Conservation (phyloP, 305 asterid species). For the Solanum hybrid region DNA sequence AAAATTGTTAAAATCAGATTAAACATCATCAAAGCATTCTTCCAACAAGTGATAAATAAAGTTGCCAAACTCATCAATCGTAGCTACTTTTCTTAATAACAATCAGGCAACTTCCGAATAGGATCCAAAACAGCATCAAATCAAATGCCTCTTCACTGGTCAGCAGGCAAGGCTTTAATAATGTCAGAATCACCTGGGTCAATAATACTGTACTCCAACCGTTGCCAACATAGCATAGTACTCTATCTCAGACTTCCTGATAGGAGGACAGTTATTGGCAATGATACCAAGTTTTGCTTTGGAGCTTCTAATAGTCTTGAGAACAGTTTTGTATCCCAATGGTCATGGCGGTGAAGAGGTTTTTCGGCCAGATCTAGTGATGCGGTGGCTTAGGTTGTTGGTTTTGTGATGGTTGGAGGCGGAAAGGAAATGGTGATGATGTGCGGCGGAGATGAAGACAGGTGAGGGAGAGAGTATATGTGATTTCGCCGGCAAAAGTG, state of each 20-base stretch:
- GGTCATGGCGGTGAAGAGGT: no score
- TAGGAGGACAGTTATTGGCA: slow-evolving; percentile 14
- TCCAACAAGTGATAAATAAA: slow-evolving; percentile 1
- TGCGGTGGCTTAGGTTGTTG: no score
- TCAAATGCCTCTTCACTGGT: not conserved
- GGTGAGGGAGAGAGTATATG: no score
- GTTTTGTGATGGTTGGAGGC: no score
- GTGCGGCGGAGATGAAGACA: no score
- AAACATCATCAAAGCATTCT: not conserved
- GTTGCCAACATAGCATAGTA: slow-evolving; percentile 17
- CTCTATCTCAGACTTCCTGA: slow-evolving; percentile 18
- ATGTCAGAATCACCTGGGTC: slow-evolving; percentile 28
- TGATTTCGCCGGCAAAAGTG: no score
- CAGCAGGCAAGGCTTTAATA: not conserved
- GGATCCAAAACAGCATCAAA: no score
- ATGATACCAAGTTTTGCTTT: slow-evolving; percentile 10
- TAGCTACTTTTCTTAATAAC: not conserved
- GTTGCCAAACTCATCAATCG: not conserved
- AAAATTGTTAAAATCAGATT: not conserved
- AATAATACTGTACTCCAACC: slow-evolving; percentile 4
- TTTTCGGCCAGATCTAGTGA: no score
- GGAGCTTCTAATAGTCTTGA: no score
- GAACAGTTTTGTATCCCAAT: no score
- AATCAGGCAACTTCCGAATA: not conserved
- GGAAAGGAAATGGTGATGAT: no score